Evolutionary conservation across 2,329 filamentous ascomycete species (phyloP).

Genomic region (Nakataea oryzae): DNA sequence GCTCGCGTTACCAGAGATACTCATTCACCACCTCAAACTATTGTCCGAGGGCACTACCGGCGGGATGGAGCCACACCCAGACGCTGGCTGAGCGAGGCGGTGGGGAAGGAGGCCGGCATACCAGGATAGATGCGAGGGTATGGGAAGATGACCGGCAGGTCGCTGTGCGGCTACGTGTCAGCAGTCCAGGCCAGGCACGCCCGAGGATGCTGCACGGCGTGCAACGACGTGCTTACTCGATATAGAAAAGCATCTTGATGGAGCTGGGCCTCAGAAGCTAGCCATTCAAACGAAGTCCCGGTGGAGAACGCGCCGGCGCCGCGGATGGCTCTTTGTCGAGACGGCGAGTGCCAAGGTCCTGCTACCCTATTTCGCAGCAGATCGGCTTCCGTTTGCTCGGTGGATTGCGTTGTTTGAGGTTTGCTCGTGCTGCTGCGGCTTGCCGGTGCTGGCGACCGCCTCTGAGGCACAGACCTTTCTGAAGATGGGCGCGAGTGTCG

Average conservation of each 20-base stretch:
- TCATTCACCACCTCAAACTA: background rate
- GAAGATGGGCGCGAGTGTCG: background rate
- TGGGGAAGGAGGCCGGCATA: conserved; percentile 6
- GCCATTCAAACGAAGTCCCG: background rate
- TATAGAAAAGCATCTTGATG: background rate
- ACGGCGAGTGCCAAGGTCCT: background rate
- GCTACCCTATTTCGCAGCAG: background rate
- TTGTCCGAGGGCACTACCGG: background rate
- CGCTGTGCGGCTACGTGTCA: conserved; percentile 22
- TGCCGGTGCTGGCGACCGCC: background rate
- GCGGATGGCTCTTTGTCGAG: background rate
- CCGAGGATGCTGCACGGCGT: background rate
- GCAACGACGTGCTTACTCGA: background rate
- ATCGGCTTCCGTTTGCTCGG: background rate
- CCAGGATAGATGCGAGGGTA: conserved; percentile 43
- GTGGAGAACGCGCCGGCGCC: background rate
- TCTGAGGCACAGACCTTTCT: background rate
- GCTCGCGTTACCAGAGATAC: background rate
- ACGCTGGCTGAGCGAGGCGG: background rate
- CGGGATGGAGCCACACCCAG: background rate
- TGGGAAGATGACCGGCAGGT: conserved; percentile 46
- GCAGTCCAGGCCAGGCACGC: background rate
- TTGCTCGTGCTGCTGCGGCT: background rate
- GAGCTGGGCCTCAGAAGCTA: background rate
- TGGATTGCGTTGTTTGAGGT: background rate